Percentiles rank a stretch among this genome's conserved stretches.
Conservation (phyloP, 352 stramenopile species). For the Phytopythium oedochilum region DNA sequence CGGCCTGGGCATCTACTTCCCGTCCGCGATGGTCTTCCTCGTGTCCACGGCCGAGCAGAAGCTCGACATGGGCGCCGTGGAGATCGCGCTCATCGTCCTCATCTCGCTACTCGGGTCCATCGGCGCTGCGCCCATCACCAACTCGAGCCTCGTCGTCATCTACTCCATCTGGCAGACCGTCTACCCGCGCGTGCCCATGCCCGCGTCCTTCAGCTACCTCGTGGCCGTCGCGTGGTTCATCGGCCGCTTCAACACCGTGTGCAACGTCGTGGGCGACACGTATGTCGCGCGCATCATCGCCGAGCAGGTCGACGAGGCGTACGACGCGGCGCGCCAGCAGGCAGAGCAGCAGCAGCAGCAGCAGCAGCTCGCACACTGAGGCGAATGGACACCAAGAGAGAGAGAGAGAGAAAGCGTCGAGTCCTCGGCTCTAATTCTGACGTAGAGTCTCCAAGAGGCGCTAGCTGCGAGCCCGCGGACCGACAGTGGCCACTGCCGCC, state of each 20-base stretch:
- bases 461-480: too few species aligned
- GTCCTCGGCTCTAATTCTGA: too few species aligned
- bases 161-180: slow-evolving; percentile 75
- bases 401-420: too few species aligned
- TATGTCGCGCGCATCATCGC: too few species aligned
- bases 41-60: slow-evolving; percentile 34
- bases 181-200: slow-evolving; percentile 46
- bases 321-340: too few species aligned
- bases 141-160: slow-evolving; percentile 64
- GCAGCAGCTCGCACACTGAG: too few species aligned
- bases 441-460: too few species aligned
- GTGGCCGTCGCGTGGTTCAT: too few species aligned
- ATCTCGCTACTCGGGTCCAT: slow-evolving; percentile 60
- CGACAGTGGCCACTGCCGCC: too few species aligned
- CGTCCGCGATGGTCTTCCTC: slow-evolving; percentile 61
- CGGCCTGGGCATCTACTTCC: slow-evolving; percentile 70
- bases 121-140: slow-evolving; percentile 59
- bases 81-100: slow-evolving; percentile 54
- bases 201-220: slow-evolving; percentile 63
- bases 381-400: too few species aligned
- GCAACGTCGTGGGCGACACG: too few species aligned
- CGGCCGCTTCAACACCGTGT: slow-evolving; percentile 62
- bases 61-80: slow-evolving; percentile 35
- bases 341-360: too few species aligned
- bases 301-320: slow-evolving; percentile 66